Base-by-base conservation (phyloP, 441 rosid genomes). In the Metrosideros polymorpha region DNA sequence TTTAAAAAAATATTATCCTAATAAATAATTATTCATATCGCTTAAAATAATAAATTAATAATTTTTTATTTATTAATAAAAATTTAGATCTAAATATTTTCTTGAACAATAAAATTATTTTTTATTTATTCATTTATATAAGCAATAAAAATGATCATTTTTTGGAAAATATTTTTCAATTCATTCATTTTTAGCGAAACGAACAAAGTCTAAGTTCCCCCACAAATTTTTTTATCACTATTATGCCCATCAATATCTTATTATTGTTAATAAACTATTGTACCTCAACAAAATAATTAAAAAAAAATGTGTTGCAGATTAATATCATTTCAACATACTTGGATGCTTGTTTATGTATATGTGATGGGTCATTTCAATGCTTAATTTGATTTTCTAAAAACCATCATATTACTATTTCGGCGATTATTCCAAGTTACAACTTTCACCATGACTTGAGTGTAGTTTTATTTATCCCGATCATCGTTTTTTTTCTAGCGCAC, bases 351-450 rank as follows among this genome's bases (percentile, higher is more conserved):
- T 53, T 61, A 61, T 3, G 22, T 8, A 30, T 17, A 63, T 30
- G 32, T 4, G 6, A 30, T 17, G 42, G 12, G 42, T 32, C 12
- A 63, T 30, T 17, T 30, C 22, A 4, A 4, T 61, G 15, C 2
- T 30, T 49, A 12, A 12, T 49, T 49, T 5, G 9, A 3, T 52
- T 52, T 17, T 51, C 24, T 52, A 19, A 52, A 52, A 15, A 18
- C 13, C 22, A 15, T 61, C 0, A 9, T 6, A 61, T 30, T 61
- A 17, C 6, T 30, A 4, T 61, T 4, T 63, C 0, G 0, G 1
- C 18, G 22, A 4, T 32, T 30, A 32, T 63, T 63, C 17, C 76
- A 32, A 61, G 12, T 5, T 32, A 32, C 18, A 9, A 63, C 5
- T 54, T 22, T 22, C 4, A 53, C 2, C n/a, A 5, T 24, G 12